These are phyloP conservation scores for Mycena galericulata DNA, from an alignment of 768 basidiomycete genomes.

Conservation along the genomic window DNA sequence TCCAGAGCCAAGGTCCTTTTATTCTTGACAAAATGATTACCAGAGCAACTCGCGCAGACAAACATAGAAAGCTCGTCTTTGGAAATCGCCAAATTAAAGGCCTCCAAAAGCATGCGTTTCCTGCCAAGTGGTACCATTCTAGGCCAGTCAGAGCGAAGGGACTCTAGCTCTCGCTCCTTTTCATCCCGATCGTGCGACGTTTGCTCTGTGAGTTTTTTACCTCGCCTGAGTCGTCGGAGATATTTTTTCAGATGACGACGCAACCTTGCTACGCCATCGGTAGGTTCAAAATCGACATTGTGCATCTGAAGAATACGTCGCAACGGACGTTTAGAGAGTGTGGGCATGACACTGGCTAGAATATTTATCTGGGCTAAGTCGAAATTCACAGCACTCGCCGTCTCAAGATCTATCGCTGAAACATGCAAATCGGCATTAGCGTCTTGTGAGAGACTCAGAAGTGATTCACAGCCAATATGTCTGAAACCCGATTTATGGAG, in stretches of 20 bases:
- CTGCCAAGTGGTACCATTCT: not conserved
- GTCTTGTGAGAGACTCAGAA: not conserved
- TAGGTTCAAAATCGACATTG: not conserved
- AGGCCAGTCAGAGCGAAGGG: not conserved
- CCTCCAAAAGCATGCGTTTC: not conserved
- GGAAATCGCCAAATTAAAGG: not conserved
- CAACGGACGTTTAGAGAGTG: not conserved
- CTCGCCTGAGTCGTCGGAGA: not conserved
- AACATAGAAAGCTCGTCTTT: not conserved
- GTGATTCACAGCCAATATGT: not conserved
- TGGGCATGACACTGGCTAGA: not conserved
- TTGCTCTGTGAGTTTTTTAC: not conserved
- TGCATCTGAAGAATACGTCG: not conserved
- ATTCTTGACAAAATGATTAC: not conserved
- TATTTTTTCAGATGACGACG: not conserved
- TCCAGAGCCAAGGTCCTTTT: not conserved
- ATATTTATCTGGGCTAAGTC: not conserved
- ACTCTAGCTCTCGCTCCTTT: not conserved
- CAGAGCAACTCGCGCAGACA: not conserved
- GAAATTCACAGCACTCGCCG: not conserved
- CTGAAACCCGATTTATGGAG: not conserved
- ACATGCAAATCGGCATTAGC: not conserved
- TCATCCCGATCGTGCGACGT: not conserved
- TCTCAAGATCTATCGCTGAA: not conserved
- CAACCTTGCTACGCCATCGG: not conserved